Conservation (phyloP, 2,329 filamentous ascomycete species). For the Paracorniculantispora psalliotae region DNA sequence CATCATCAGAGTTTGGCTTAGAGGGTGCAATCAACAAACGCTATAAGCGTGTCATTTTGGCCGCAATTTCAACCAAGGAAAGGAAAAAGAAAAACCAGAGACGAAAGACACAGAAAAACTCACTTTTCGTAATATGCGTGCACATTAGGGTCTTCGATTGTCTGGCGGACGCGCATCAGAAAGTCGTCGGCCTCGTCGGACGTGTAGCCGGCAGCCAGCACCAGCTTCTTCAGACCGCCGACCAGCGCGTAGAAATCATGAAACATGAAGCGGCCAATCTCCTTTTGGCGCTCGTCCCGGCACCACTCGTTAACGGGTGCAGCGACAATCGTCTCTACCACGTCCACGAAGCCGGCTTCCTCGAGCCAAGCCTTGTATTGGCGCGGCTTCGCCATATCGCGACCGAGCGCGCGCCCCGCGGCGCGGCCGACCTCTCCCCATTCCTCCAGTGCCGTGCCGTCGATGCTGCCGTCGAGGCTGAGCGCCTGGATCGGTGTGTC, state of each 20-base stretch:
- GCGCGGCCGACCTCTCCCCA: slow-evolving; percentile 17
- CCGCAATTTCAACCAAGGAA: background rate
- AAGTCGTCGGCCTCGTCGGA: slow-evolving; percentile 11
- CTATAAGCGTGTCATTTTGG: background rate
- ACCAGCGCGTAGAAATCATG: slow-evolving; percentile 7
- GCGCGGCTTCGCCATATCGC: slow-evolving; percentile 21
- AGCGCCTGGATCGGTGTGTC: slow-evolving; percentile 25
- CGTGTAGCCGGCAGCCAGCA: slow-evolving; percentile 8
- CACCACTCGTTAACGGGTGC: slow-evolving; percentile 31
- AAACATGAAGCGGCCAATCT: slow-evolving; percentile 12
- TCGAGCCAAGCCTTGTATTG: slow-evolving; percentile 24
- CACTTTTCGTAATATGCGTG: slow-evolving; percentile 10
- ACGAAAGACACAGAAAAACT: background rate
- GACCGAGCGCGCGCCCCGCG: slow-evolving; percentile 20
- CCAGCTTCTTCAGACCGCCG: slow-evolving; percentile 10
- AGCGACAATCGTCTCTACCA: slow-evolving; percentile 19
- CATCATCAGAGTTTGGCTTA: background rate
- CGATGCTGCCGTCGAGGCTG: slow-evolving; percentile 12
- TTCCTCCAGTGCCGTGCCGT: slow-evolving; percentile 15
- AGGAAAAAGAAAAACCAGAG: no score
- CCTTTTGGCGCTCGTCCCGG: slow-evolving; percentile 8
- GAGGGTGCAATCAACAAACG: background rate
- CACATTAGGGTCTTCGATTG: slow-evolving; percentile 8
- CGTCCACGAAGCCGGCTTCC: slow-evolving; percentile 30
- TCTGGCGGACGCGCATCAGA: slow-evolving; percentile 2